Evolutionary conservation across 768 basidiomycete genomes (phyloP).

Genomic region (Boletus subcaerulescens): DNA sequence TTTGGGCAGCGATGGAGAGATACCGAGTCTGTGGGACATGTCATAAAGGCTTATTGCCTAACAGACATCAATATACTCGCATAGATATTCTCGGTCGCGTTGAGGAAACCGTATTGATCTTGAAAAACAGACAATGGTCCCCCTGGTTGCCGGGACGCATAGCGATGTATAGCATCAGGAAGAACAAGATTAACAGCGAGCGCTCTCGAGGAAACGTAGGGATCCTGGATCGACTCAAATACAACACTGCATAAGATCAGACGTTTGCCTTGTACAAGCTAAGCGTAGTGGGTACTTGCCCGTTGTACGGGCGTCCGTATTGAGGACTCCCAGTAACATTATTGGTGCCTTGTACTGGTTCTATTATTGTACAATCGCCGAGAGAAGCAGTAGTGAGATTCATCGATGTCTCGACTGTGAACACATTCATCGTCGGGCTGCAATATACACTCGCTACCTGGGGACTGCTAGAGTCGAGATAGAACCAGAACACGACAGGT

Average conservation of each 20-base stretch:
- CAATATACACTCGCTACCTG: constrained; percentile 58
- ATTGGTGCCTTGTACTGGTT: constrained; percentile 36
- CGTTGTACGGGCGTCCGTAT: constrained; percentile 54
- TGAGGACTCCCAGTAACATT: constrained; percentile 50
- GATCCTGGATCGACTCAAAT: constrained; percentile 35
- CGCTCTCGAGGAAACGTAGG: constrained; percentile 53
- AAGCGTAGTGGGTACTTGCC: constrained; percentile 35
- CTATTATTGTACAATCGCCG: constrained; percentile 33
- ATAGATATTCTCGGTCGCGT: constrained; percentile 44
- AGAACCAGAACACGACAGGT: constrained; percentile 72
- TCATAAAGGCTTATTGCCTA: background rate
- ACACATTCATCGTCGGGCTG: constrained; percentile 44
- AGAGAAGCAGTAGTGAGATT: constrained; percentile 44
- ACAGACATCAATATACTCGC: constrained; percentile 11
- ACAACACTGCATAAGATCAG: constrained; percentile 35
- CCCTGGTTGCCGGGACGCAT: constrained; percentile 40
- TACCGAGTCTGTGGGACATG: constrained; percentile 46
- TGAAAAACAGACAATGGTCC: constrained; percentile 49
- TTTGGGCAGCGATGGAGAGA: constrained; percentile 54
- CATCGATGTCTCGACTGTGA: constrained; percentile 41
- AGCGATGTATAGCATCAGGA: constrained; percentile 57
- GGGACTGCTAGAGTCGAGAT: constrained; percentile 34
- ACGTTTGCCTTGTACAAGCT: background rate
- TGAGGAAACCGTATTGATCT: constrained; percentile 47
- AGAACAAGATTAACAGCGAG: constrained; percentile 48